These are phyloP conservation scores for Naganishia sp. DNA, from an alignment of 1,284 basidiomycete genomes.

Conservation along the genomic window DNA sequence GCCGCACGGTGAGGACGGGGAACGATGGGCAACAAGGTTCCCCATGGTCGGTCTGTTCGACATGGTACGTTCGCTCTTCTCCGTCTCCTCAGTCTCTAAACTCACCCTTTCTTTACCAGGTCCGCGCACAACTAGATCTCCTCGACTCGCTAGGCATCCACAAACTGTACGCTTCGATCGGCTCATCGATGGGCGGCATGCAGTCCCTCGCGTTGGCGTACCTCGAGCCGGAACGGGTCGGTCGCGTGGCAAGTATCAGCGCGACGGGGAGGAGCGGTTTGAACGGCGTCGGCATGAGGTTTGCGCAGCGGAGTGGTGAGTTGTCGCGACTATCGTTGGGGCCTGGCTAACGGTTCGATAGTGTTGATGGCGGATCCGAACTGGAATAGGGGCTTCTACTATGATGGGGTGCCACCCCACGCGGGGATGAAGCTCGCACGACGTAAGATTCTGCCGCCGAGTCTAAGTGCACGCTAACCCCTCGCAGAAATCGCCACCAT, in stretches of 20 bases:
- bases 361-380: constrained; percentile 99
- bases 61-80: constrained; percentile 62
- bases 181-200: constrained; percentile 97
- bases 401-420: constrained; percentile 89
- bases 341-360: constrained; percentile 44
- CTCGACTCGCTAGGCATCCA: constrained; percentile 83
- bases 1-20: constrained; percentile 58
- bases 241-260: constrained; percentile 87
- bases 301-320: constrained; percentile 89
- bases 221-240: constrained; percentile 85
- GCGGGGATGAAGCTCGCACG: constrained; percentile 98
- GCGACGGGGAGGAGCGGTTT: constrained; percentile 90
- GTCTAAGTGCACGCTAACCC: neutral
- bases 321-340: neutral
- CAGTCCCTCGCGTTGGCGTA: constrained; percentile 94
- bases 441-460: constrained; percentile 61
- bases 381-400: constrained; percentile 99
- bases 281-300: constrained; percentile 90
- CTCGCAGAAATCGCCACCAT: constrained; percentile 92
- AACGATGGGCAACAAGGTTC: constrained; percentile 85
- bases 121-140: constrained; percentile 83
- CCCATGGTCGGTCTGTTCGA: constrained; percentile 92
- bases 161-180: constrained; percentile 87
- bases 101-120: constrained; percentile 9
- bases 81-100: neutral